phyloP scores from a whole-genome alignment of 768 basidiomycete genomes.

The Pleurotus tuoliensis region DNA sequence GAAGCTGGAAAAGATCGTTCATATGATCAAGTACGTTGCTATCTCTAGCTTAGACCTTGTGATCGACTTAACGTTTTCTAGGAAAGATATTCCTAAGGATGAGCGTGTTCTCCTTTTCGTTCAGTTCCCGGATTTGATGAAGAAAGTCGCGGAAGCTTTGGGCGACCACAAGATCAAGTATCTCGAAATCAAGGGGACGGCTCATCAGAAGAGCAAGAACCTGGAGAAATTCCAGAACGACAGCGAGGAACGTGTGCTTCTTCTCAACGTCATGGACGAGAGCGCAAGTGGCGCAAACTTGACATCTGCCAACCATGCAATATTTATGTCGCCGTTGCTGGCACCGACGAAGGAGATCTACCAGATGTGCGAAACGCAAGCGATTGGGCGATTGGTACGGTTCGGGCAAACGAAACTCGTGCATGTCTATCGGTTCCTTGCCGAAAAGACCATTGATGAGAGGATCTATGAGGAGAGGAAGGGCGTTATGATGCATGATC shows the following conservation, averaged over 20 bases:
- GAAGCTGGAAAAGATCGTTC: conserved; percentile 76
- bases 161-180: conserved; percentile 65
- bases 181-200: conserved; percentile 78
- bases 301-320: conserved; percentile 90
- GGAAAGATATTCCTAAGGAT: conserved; percentile 62
- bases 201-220: conserved; percentile 73
- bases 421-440: conserved; percentile 78
- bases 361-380: conserved; percentile 78
- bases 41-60: background rate
- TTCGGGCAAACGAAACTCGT: conserved; percentile 83
- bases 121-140: conserved; percentile 93
- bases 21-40: conserved; percentile 64
- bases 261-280: conserved; percentile 92
- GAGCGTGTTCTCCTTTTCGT: conserved; percentile 91
- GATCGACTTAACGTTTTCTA: conserved; percentile 22
- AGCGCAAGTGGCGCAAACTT: conserved; percentile 93
- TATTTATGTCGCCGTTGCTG: conserved; percentile 91
- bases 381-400: conserved; percentile 78
- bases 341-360: conserved; percentile 81
- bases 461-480: conserved; percentile 68
- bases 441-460: conserved; percentile 84
- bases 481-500: conserved; percentile 15
- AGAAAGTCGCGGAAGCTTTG: conserved; percentile 85
- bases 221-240: conserved; percentile 84
- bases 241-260: conserved; percentile 71